Conservation (phyloP, 805 yeast species). For the Cyberlindnera maclurae region DNA sequence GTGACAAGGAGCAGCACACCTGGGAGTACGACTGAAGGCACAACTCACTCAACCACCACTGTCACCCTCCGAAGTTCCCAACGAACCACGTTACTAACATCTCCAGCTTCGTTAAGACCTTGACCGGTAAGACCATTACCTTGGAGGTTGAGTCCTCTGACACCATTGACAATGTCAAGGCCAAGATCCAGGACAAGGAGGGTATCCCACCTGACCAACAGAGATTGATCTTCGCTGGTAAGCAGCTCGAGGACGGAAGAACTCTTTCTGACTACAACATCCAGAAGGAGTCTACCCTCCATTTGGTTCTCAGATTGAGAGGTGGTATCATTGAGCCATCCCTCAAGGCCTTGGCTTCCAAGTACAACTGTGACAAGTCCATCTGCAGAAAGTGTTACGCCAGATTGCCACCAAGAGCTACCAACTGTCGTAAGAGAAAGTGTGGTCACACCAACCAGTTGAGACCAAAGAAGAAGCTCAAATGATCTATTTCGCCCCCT, state of each 20-base stretch:
- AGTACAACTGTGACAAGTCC: constrained; percentile 99
- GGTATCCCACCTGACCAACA: constrained; percentile 99
- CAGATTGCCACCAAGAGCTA: constrained; percentile 99
- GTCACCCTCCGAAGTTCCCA: not conserved
- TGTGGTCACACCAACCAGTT: constrained; percentile 99
- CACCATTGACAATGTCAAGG: constrained; percentile 97
- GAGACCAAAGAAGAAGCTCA: constrained; percentile 99
- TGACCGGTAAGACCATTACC: constrained; percentile 93
- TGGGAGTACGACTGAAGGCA: not conserved
- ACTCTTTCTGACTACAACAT: constrained; percentile 99
- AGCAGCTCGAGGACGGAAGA: constrained; percentile 99
- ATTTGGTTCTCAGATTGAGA: constrained; percentile 93
- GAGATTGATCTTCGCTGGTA: constrained; percentile 99
- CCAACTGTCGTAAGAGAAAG: constrained; percentile 99
- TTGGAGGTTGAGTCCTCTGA: constrained; percentile 98
- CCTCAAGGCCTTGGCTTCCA: constrained; percentile 96
- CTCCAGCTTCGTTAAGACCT: constrained; percentile 69
- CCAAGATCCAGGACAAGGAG: constrained; percentile 98
- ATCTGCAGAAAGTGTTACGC: constrained; percentile 99
- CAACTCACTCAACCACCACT: not conserved
- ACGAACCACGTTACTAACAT: constrained; percentile 5
- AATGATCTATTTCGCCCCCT: constrained; percentile 51
- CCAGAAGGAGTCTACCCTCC: constrained; percentile 98
- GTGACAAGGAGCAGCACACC: too few relatives aligned
- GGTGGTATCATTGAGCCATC: constrained; percentile 99